A percentile compares a stretch with the other conserved stretches of the same genome.
These are phyloP conservation scores for Eleusine indica DNA, from an alignment of 176 grass and related monocot species.

Conservation along the genomic window DNA sequence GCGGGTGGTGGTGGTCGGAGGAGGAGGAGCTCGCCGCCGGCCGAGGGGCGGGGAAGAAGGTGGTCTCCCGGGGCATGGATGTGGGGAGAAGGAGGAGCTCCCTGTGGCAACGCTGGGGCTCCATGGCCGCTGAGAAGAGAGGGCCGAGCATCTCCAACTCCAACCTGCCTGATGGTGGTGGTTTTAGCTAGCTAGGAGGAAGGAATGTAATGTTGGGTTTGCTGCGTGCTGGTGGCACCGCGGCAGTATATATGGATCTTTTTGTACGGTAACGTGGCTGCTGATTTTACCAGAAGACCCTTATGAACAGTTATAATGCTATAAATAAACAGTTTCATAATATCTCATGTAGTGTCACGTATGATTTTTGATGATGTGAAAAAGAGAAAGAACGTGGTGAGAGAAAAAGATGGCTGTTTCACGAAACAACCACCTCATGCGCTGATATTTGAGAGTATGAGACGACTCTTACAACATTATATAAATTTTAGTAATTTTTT, in stretches of 20 bases:
- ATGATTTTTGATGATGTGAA: too few species aligned
- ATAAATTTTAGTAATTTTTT: too few species aligned
- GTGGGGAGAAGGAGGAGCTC: conserved; percentile 54
- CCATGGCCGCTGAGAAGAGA: conserved; percentile 55
- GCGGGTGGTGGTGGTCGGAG: conserved; percentile 16
- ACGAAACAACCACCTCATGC: too few species aligned
- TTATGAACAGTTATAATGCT: too few species aligned
- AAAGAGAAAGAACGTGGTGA: too few species aligned
- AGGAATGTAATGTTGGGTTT: background rate
- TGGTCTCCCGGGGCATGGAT: conserved; percentile 22
- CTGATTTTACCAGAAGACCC: conserved; percentile 24
- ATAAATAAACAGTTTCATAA: too few species aligned
- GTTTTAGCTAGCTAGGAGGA: too few species aligned
- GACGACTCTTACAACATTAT: too few species aligned
- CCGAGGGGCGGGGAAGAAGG: background rate
- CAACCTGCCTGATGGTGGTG: background rate
- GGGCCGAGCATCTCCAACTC: conserved; percentile 21
- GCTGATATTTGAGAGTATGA: too few species aligned
- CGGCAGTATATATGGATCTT: background rate
- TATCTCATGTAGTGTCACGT: too few species aligned
- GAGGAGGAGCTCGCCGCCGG: conserved; percentile 1
- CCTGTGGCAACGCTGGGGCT: conserved; percentile 41
- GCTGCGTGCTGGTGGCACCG: background rate
- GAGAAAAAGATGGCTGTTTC: too few species aligned
- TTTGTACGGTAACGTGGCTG: background rate